phyloP scores from a whole-genome alignment of 2,329 filamentous ascomycete genomes.

The Zymoseptoria tritici region DNA sequence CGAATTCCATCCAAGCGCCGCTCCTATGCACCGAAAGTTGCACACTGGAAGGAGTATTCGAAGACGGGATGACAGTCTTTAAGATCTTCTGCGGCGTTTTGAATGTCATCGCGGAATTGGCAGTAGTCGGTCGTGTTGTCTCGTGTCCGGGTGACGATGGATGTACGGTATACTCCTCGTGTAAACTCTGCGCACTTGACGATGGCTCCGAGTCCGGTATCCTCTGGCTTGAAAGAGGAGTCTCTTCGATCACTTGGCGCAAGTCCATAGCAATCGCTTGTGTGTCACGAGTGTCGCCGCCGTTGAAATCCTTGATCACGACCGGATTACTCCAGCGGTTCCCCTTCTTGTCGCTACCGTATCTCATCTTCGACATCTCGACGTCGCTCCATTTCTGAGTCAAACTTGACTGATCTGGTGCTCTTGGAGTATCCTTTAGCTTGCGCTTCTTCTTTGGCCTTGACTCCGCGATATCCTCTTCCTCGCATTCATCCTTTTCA shows the following conservation, averaged over 20 bases:
- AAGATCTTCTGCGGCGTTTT: conserved; percentile 8
- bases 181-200: not conserved
- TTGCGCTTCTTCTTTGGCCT: conserved; percentile 2
- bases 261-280: not conserved
- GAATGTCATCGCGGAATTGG: conserved; percentile 2
- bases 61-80: conserved; percentile 12
- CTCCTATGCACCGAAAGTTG: conserved; percentile 5
- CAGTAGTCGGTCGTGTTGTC: conserved; percentile 12
- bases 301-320: not conserved
- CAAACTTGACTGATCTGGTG: conserved; percentile 8
- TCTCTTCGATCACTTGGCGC: not conserved
- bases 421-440: not conserved
- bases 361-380: not conserved
- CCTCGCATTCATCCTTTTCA: conserved; percentile 1
- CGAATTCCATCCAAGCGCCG: not conserved
- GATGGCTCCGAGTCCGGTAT: not conserved
- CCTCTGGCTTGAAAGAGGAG: not conserved
- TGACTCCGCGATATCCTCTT: not conserved
- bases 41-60: conserved; percentile 13
- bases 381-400: conserved; percentile 9
- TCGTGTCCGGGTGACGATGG: conserved; percentile 1
- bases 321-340: not conserved
- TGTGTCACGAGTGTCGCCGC: not conserved
- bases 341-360: not conserved
- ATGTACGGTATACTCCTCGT: not conserved